Evolutionary conservation across 192 early-diverging fungal genomes (phyloP).

Genomic region (Bifiguratus adelaidae): DNA sequence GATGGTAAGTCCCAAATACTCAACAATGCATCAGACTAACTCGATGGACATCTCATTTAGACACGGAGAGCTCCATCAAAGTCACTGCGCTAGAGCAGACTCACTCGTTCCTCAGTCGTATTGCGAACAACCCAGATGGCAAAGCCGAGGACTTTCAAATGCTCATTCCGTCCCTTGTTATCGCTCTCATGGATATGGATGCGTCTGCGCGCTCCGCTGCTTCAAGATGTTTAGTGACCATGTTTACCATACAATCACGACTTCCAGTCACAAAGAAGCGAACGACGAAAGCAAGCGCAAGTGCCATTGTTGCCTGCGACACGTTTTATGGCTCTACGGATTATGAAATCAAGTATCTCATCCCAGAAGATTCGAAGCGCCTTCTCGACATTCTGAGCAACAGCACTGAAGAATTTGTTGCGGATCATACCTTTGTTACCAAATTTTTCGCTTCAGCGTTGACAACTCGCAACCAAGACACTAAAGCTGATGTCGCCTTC

Average conservation of each 20-base stretch:
- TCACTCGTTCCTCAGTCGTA: constrained; percentile 27
- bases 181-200: constrained; percentile 44
- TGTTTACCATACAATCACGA: constrained; percentile 32
- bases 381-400: constrained; percentile 39
- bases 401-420: constrained; percentile 26
- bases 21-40: constrained; percentile 17
- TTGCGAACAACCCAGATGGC: constrained; percentile 1
- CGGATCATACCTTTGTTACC: constrained; percentile 26
- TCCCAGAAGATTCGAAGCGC: constrained; percentile 20
- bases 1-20: constrained; percentile 22
- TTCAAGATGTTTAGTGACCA: constrained; percentile 42
- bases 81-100: constrained; percentile 46
- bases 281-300: no score
- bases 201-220: constrained; percentile 51
- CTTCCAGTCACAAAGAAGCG: constrained; percentile 15
- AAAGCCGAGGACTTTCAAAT: constrained; percentile 67
- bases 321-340: constrained; percentile 40
- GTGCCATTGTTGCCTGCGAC: constrained; percentile 34
- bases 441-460: no score
- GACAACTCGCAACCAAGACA: no score
- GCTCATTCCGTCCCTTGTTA: constrained; percentile 58
- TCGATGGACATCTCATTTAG: constrained; percentile 17
- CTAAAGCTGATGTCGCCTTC: no score
- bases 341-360: constrained; percentile 44
- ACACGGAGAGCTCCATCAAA: constrained; percentile 12